These are phyloP conservation scores for Pelargonium australe DNA, from an alignment of 441 rosid genomes.

Conservation along the genomic window DNA sequence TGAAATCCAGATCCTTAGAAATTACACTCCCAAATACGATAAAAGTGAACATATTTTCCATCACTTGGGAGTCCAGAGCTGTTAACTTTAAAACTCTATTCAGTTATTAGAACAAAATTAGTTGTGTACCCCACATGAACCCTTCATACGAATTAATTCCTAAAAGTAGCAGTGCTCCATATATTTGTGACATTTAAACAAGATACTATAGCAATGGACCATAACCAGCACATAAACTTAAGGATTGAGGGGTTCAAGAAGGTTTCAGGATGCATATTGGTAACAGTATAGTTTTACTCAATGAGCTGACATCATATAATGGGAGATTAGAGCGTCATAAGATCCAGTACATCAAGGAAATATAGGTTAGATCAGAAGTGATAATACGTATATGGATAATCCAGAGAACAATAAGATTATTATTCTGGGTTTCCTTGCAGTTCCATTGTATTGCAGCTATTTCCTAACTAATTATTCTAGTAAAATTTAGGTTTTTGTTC, in stretches of 20 bases:
- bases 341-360: not conserved
- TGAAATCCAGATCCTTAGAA: not conserved
- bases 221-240: conserved; percentile 5
- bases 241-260: not conserved
- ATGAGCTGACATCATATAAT: conserved; percentile 5
- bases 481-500: not conserved
- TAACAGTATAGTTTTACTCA: not conserved
- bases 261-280: conserved; percentile 1
- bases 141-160: not conserved
- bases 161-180: not conserved
- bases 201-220: not conserved
- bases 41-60: conserved; percentile 1
- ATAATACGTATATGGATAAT: not conserved
- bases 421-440: not conserved
- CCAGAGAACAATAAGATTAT: not conserved
- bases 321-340: not conserved
- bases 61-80: not conserved
- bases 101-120: not conserved
- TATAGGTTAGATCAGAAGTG: not conserved
- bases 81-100: not conserved
- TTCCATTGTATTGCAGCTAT: conserved; percentile 4
- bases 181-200: not conserved
- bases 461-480: not conserved
- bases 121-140: not conserved
- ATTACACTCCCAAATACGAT: not conserved